These are phyloP conservation scores for Aspergillus nanangensis DNA, from an alignment of 495 filamentous ascomycete genomes.

Conservation along the genomic window DNA sequence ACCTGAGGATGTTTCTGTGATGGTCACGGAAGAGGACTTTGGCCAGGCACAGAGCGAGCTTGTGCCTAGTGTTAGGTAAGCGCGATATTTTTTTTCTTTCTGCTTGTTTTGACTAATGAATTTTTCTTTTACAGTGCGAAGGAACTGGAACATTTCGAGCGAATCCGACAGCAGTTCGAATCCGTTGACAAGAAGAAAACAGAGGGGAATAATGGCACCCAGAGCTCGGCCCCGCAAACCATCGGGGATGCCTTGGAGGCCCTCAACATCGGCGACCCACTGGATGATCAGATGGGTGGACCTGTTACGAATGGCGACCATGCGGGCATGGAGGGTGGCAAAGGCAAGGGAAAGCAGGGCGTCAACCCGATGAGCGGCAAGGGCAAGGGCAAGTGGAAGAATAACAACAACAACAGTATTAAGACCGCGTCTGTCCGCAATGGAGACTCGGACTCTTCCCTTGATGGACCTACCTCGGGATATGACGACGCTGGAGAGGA, in stretches of 20 bases:
- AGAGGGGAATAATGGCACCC: constrained; percentile 18
- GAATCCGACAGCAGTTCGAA: constrained; percentile 79
- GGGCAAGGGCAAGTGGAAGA: constrained; percentile 48
- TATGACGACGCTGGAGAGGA: constrained; percentile 36
- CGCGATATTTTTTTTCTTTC: too few species aligned
- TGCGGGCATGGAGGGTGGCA: constrained; percentile 15
- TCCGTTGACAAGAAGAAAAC: constrained; percentile 39
- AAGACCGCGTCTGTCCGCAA: constrained; percentile 22
- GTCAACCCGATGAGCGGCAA: constrained; percentile 27
- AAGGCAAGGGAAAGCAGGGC: constrained; percentile 32
- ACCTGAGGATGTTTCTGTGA: constrained; percentile 75
- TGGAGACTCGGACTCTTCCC: constrained; percentile 35
- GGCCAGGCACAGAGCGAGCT: constrained; percentile 72
- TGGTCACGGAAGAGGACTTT: constrained; percentile 88
- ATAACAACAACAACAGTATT: too few species aligned
- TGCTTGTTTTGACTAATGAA: too few species aligned
- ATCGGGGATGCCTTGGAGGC: constrained; percentile 37
- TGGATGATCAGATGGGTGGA: constrained; percentile 13
- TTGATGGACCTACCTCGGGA: constrained; percentile 22
- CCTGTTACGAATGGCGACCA: constrained; percentile 30
- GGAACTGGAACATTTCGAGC: constrained; percentile 87
- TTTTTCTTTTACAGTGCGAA: constrained; percentile 66
- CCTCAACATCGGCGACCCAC: constrained; percentile 23
- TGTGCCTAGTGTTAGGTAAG: constrained; percentile 78
- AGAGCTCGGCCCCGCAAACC: constrained; percentile 30